Evolutionary conservation across 163 green algal species (phyloP), one percentile per base, ranked within the genome.

Genomic region (Smithsoniella earleae): DNA sequence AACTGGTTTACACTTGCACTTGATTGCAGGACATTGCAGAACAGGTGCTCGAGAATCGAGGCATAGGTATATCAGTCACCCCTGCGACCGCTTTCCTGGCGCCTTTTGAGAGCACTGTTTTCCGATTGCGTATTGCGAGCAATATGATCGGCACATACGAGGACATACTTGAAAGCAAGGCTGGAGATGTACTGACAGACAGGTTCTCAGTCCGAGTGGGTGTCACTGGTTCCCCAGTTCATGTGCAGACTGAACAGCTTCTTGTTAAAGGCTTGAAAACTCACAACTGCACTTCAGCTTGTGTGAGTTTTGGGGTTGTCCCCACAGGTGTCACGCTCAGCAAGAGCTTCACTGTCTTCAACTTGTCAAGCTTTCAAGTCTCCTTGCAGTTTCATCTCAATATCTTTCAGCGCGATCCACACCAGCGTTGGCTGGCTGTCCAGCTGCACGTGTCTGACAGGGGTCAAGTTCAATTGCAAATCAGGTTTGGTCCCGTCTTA

Each of bases 201-300:
- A 31, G n/a, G 55, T 66, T 66, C 10, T 31, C 16, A 13, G 55
- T 66, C 20, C 55, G 25, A 3, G 55, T 31, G 22, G 55, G 55
- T 16, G 43, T 66, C 55, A 66, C 43, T 38, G 55, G 55, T 4
- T 66, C 55, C 38, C 13, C 55, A 38, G 55, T 66, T 28, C 55
- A 66, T 8, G 20, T 66, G 4, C 55, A 66, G 33, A 30, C 16
- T 6, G 55, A 66, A 31, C 30, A 28, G 16, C 16, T 8, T 5
- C 25, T 66, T 34, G 3, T 66, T 3, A 66, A 31, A 6, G 55
- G 55, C 3, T 31, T 66, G 13, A n/a, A 38, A 20, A 8, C 38
- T 3, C 18, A 37, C 22, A 38, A n/a, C 10, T 45, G 4, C 55
- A 66, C 55, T 25, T 8, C 2, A 25, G 3, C 13, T 3, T 8